Evolutionary conservation across 2,329 filamentous ascomycete species (phyloP), one percentile per base, ranked within the genome.

Genomic region (Colletotrichum cuscutae): DNA sequence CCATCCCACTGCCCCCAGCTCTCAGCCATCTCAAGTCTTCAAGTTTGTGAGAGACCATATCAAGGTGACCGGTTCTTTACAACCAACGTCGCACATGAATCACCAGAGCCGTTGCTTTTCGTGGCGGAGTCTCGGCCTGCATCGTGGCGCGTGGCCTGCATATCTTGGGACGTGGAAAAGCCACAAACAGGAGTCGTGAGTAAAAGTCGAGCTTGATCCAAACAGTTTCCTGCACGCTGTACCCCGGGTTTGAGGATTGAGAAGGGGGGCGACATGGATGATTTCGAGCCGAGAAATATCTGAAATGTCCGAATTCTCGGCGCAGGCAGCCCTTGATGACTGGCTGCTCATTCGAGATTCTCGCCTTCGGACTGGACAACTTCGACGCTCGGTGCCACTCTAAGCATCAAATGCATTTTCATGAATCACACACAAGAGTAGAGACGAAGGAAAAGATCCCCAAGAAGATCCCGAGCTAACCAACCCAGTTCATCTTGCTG

Each of bases 191-290:
- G 66, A 42, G 54, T 49, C 15, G 6, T 19, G 26, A 19, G 35
- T 24, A 6, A 28, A n/a, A 22, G 26, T 53, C 6, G 56, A 11
- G 26, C 7, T 69, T 64, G 32, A 52, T 64, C 65, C 26, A 64
- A 56, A 19, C 37, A 37, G 30, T 46, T 2, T 46, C 6, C 30
- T 68, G 65, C 59, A 30, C 30, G 26, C 65, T 72, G 70, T 54
- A 72, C 65, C 65, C 70, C 70, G 54, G 65, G 59, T 72, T 72
- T 72, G 69, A 30, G 28, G 8, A 19, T 7, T 59, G 65, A 46
- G 65, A 56, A 9, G 53, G 53, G 30, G 53, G 42, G 28, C n/a
- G 32, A 42, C 26, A 56, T 5, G 32, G 42, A 58, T 26, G n/a
- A 13, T 12, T 59, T 30, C 26, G 11, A 66, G 62, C 30, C 62